Evolutionary conservation across 1,139 yeast species (phyloP).

Genomic region (Pneumocystis murina): DNA sequence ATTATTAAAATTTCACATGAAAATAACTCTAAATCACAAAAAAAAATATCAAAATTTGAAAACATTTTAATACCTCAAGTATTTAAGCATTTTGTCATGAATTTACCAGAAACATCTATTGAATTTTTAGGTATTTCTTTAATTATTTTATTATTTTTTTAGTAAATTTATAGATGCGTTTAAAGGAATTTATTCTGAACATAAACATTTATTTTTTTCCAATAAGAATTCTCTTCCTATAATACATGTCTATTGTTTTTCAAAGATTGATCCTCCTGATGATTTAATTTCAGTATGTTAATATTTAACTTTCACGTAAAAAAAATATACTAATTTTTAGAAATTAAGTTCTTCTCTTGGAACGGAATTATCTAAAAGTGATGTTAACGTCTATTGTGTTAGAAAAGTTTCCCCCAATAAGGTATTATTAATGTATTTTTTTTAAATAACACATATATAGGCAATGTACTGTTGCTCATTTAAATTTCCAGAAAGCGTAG

Average conservation of each 20-base stretch:
- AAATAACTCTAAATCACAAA: slow-evolving; percentile 17
- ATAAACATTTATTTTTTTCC: slow-evolving; percentile 19
- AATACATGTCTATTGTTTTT: slow-evolving; percentile 84
- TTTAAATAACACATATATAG: slow-evolving; percentile 7
- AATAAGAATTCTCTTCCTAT: slow-evolving; percentile 47
- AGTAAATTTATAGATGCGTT: slow-evolving; percentile 21
- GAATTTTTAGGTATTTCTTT: slow-evolving; percentile 38
- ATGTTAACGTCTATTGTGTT: slow-evolving; percentile 59
- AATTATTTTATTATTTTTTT: neutral
- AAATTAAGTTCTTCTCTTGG: slow-evolving; percentile 44
- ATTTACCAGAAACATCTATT: slow-evolving; percentile 83
- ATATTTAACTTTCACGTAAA: neutral
- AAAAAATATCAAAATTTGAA: slow-evolving; percentile 17
- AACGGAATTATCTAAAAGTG: slow-evolving; percentile 30
- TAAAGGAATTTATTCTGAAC: slow-evolving; percentile 19
- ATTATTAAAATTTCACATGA: slow-evolving; percentile 18
- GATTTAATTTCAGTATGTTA: neutral
- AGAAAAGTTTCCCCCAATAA: slow-evolving; percentile 93
- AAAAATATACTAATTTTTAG: slow-evolving; percentile 10
- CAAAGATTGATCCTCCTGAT: slow-evolving; percentile 48
- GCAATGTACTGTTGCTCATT: slow-evolving; percentile 88
- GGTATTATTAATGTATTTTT: slow-evolving; percentile 1
- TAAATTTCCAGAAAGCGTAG: slow-evolving; percentile 61
- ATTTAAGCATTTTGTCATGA: slow-evolving; percentile 75
- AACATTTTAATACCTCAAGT: slow-evolving; percentile 36